Conservation (phyloP, 768 basidiomycete species). For the Lactarius sp. region DNA sequence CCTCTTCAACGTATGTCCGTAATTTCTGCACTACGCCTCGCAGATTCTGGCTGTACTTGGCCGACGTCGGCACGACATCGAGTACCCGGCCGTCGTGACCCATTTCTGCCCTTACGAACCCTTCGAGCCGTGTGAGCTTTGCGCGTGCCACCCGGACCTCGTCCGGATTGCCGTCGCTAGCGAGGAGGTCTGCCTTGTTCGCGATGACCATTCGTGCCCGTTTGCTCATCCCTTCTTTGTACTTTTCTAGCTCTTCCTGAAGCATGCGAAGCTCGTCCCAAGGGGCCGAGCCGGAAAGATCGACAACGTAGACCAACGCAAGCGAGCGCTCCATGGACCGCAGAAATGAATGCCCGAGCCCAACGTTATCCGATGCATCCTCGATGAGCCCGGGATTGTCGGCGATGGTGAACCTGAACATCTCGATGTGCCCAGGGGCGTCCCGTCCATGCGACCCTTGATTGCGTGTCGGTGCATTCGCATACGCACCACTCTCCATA, state of each 20-base stretch:
- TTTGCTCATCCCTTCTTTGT: conserved; percentile 70
- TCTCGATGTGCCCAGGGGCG: conserved; percentile 42
- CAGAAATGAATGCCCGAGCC: conserved; percentile 90
- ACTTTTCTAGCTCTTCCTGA: conserved; percentile 77
- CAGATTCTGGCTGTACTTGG: conserved; percentile 82
- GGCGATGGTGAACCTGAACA: conserved; percentile 88
- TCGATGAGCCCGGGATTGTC: conserved; percentile 95
- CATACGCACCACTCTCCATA: conserved; percentile 49
- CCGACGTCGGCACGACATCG: conserved; percentile 79
- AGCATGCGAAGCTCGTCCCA: conserved; percentile 73
- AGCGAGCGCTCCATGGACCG: conserved; percentile 89
- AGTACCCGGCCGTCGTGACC: conserved; percentile 36
- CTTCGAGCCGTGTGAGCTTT: conserved; percentile 54
- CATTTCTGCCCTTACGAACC: conserved; percentile 51
- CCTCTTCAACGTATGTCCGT: conserved; percentile 57
- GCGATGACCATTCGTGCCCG: conserved; percentile 81
- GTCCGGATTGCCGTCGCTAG: conserved; percentile 37
- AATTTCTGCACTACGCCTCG: conserved; percentile 62
- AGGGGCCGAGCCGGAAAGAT: conserved; percentile 68
- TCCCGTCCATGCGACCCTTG: conserved; percentile 29
- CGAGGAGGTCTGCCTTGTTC: conserved; percentile 92
- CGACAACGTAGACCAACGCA: conserved; percentile 89
- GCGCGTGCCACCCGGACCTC: conserved; percentile 47
- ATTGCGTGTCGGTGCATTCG: conserved; percentile 48
- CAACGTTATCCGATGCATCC: conserved; percentile 81